Evolutionary conservation across 495 filamentous ascomycete species (phyloP).

Genomic region (Neurospora intermedia): DNA sequence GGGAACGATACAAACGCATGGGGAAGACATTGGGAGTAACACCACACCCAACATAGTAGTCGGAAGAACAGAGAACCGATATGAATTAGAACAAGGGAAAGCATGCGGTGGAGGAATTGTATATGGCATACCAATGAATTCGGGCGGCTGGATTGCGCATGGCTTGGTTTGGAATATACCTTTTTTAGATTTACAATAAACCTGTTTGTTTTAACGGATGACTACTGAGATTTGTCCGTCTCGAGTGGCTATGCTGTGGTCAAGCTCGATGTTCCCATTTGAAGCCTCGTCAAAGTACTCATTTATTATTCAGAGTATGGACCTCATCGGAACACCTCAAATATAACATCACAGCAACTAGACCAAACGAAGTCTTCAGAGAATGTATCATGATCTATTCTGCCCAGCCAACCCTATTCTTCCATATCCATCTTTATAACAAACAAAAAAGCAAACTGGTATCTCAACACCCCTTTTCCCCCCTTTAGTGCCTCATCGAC

Average conservation of each 20-base stretch:
- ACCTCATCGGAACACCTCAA: neutral
- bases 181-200: neutral
- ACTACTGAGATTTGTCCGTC: neutral
- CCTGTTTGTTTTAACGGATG: neutral
- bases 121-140: neutral
- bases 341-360: neutral
- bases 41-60: neutral
- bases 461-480: neutral
- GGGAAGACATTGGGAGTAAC: neutral
- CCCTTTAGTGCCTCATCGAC: conserved; percentile 28
- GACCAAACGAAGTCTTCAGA: neutral
- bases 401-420: neutral
- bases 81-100: neutral
- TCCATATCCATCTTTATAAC: neutral
- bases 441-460: neutral
- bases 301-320: neutral
- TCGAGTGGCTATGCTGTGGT: neutral
- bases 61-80: neutral
- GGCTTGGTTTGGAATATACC: neutral
- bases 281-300: neutral
- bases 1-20: neutral
- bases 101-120: neutral
- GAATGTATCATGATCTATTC: neutral
- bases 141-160: neutral
- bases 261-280: neutral